Evolutionary conservation across 2,329 filamentous ascomycete genomes (phyloP).

Genomic region (Sclerotinia spermophila): DNA sequence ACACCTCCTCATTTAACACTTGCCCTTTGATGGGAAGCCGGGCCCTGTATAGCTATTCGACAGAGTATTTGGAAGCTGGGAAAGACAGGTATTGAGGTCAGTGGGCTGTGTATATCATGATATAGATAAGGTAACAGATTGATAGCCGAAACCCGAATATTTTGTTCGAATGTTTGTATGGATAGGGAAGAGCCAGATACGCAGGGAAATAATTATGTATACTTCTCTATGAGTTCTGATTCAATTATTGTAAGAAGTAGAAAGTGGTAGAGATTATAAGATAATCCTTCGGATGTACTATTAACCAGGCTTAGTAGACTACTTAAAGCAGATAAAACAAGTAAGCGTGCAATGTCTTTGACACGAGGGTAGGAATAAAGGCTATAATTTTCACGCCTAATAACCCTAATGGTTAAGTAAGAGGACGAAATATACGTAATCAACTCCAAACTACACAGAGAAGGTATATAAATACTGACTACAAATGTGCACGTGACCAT

Average conservation of each 20-base stretch:
- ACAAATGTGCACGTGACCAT: no score
- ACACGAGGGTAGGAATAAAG: neutral
- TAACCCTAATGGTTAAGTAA: neutral
- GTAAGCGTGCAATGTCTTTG: no score
- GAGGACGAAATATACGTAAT: neutral
- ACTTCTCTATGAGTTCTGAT: no score
- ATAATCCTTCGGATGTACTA: neutral
- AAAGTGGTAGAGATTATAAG: neutral
- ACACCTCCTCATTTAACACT: neutral
- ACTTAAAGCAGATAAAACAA: neutral
- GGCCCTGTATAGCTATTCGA: no score
- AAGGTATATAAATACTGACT: neutral
- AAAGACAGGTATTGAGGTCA: neutral
- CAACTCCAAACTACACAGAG: no score
- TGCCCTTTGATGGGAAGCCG: neutral
- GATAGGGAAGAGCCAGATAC: no score
- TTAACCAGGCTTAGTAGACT: neutral
- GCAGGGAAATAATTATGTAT: no score
- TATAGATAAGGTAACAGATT: no score
- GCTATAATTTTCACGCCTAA: neutral
- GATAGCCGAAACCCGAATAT: no score
- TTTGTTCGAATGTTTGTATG: no score
- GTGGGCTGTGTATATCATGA: no score
- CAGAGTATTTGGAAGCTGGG: neutral
- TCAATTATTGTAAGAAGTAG: conserved; percentile 21